phyloP scores from a whole-genome alignment of 176 grass and related monocot genomes.

The Lolium perenne region DNA sequence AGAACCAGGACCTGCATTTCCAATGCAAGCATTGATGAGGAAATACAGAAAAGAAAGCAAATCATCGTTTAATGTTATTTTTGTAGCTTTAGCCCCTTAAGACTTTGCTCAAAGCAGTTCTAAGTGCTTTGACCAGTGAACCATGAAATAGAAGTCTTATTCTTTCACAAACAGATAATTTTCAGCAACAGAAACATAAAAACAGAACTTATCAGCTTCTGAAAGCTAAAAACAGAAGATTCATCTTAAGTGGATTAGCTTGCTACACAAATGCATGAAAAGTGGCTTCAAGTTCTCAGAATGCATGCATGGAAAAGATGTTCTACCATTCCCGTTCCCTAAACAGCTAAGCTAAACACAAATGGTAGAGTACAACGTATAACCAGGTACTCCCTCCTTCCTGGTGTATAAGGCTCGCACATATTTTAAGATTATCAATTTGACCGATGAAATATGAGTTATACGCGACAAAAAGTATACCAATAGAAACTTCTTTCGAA shows the following conservation, averaged over 20 bases:
- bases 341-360: conserved; percentile 15
- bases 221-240: conserved; percentile 39
- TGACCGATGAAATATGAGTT: not conserved
- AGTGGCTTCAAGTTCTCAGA: conserved; percentile 32
- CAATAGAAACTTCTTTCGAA: conserved; percentile 1
- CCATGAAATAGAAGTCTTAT: conserved; percentile 17
- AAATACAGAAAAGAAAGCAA: not conserved
- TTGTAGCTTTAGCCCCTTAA: conserved; percentile 25
- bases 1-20: conserved; percentile 59
- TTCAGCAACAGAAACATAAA: conserved; percentile 18
- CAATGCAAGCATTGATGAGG: conserved; percentile 33
- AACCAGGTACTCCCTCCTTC: not conserved
- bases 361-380: conserved; percentile 7
- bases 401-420: not conserved
- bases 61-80: not conserved
- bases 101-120: conserved; percentile 24
- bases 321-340: conserved; percentile 5
- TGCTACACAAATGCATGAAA: not conserved
- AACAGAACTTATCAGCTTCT: conserved; percentile 32
- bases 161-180: conserved; percentile 22
- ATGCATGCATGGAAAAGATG: conserved; percentile 38
- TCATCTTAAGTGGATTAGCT: conserved; percentile 15
- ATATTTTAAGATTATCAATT: not conserved
- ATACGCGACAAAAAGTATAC: not conserved
- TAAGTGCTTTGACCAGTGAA: conserved; percentile 15